phyloP scores from a whole-genome alignment of 179 eudicot genomes.

The Spergularia azorica region DNA sequence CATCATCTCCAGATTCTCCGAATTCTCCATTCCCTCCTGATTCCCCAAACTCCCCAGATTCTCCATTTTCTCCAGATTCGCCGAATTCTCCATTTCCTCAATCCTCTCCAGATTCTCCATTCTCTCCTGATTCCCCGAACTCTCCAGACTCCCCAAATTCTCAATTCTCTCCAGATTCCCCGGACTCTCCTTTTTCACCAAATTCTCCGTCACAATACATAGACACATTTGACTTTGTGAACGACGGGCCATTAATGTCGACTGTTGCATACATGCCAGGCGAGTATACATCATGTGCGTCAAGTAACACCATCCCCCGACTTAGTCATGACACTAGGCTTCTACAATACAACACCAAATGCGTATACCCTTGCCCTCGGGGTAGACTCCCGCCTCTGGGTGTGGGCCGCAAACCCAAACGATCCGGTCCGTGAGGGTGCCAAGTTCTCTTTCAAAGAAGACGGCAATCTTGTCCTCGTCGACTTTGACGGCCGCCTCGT shows the following conservation, averaged over 20 bases:
- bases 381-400: slow-evolving; percentile 38
- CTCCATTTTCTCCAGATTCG: no score
- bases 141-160: not conserved
- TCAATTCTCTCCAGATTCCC: no score
- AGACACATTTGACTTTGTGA: not conserved
- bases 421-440: slow-evolving; percentile 33
- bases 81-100: no score
- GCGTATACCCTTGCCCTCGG: slow-evolving; percentile 34
- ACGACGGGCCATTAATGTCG: not conserved
- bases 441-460: not conserved
- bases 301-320: not conserved
- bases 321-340: slow-evolving; percentile 2
- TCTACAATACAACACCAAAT: slow-evolving; percentile 31
- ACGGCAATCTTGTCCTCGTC: slow-evolving; percentile 36
- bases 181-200: no score
- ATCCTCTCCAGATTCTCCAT: no score
- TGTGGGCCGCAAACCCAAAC: slow-evolving; percentile 39
- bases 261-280: no score
- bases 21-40: no score
- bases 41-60: no score
- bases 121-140: no score
- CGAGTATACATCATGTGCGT: not conserved
- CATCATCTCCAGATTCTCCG: no score
- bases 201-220: no score
- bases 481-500: slow-evolving; percentile 29